These are phyloP conservation scores for Globisporangium spinosum DNA, from an alignment of 352 stramenopile genomes.

Conservation along the genomic window DNA sequence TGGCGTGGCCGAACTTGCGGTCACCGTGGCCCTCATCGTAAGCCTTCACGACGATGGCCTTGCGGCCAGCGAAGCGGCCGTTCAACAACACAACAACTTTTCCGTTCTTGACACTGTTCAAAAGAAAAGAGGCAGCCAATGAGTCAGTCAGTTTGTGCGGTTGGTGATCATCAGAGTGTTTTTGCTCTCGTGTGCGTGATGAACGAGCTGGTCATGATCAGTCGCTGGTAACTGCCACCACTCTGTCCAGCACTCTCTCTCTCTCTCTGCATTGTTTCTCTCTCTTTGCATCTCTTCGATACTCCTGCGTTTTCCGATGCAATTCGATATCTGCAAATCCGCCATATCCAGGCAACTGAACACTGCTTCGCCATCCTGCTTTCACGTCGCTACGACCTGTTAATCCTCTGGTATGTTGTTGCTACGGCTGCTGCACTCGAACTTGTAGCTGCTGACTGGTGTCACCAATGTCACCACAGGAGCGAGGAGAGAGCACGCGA, in stretches of 20 bases:
- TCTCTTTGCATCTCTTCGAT: background rate
- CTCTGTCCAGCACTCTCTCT: background rate
- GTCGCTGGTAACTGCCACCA: background rate
- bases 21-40: constrained; percentile 95
- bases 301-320: background rate
- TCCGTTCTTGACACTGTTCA: constrained; percentile 94
- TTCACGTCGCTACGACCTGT: background rate
- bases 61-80: constrained; percentile 97
- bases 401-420: background rate
- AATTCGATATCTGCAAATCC: background rate
- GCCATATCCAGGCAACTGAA: background rate
- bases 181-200: background rate
- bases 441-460: background rate
- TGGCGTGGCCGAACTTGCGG: constrained; percentile 97
- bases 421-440: background rate
- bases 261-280: background rate
- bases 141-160: constrained; percentile 1
- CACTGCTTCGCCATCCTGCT: background rate
- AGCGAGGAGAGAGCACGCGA: background rate
- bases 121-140: constrained; percentile 17
- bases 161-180: background rate
- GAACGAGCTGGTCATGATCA: background rate
- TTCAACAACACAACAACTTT: constrained; percentile 99
- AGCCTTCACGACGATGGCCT: constrained; percentile 99
- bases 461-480: background rate